A percentile compares a stretch with the other conserved stretches of the same genome.
Conservation (phyloP, 1,284 basidiomycete genomes). For the Porodaedalea pini region DNA sequence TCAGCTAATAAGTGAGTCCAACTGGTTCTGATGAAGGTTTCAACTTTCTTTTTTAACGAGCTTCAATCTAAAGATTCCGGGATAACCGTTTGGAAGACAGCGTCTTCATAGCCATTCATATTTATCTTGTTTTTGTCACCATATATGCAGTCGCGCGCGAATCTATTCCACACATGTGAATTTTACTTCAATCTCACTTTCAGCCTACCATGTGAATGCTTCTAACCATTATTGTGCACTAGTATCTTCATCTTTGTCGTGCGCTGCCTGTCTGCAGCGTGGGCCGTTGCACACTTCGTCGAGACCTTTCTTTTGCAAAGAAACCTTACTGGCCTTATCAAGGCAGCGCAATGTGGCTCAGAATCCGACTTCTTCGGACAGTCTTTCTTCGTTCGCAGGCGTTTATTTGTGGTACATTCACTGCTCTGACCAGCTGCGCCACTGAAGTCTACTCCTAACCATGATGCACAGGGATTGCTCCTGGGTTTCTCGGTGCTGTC, state of each 20-base stretch:
- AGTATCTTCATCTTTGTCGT: conserved; percentile 14
- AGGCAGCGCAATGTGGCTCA: conserved; percentile 4
- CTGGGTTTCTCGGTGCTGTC: conserved; percentile 8
- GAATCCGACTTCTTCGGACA: conserved; percentile 7
- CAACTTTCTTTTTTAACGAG: neutral
- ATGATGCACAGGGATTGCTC: conserved; percentile 6
- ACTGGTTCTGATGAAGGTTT: neutral
- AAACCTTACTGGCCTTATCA: conserved; percentile 3
- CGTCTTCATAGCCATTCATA: conserved; percentile 16
- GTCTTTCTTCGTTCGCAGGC: conserved; percentile 16
- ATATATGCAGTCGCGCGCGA: conserved; percentile 16
- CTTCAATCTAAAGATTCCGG: conserved; percentile 6
- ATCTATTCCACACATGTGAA: conserved; percentile 21
- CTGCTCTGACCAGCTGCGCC: neutral
- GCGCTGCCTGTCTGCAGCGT: conserved; percentile 12
- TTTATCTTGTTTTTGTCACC: conserved; percentile 11
- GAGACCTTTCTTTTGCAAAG: conserved; percentile 6
- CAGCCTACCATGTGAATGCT: neutral
- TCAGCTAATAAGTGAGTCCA: conserved; percentile 6
- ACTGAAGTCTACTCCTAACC: neutral
- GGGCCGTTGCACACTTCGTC: conserved; percentile 14
- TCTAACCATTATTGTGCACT: neutral
- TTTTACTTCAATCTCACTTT: neutral
- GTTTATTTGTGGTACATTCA: conserved; percentile 19
- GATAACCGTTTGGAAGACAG: conserved; percentile 15